Evolutionary conservation across 2,329 filamentous ascomycete species (phyloP).

Genomic region (Pestalotiopsis sp.): DNA sequence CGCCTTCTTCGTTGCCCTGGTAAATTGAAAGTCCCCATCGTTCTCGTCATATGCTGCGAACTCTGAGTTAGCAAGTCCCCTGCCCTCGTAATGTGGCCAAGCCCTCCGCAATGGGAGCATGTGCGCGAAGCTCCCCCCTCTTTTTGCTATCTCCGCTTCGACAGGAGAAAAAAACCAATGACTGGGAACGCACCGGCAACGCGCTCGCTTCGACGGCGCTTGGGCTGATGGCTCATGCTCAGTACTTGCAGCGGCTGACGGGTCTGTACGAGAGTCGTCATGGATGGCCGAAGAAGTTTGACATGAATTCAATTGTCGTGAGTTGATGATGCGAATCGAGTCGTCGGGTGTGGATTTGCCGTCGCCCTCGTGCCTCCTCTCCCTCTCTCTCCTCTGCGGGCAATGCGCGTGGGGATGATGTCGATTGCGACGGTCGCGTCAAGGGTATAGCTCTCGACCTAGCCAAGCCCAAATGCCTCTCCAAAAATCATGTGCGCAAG

Average conservation of each 20-base stretch:
- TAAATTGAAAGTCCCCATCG: constrained; percentile 78
- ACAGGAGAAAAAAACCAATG: not conserved
- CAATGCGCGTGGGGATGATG: constrained; percentile 7
- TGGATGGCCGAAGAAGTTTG: constrained; percentile 53
- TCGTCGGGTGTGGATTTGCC: not conserved
- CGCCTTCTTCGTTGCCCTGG: constrained; percentile 66
- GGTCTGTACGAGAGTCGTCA: constrained; percentile 70
- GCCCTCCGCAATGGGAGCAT: not conserved
- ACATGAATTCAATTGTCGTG: constrained; percentile 24
- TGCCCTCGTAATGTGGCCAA: not conserved
- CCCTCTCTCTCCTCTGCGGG: not conserved
- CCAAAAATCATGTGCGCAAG: not conserved
- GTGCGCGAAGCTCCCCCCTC: not conserved
- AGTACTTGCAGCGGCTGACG: constrained; percentile 67
- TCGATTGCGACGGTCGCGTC: constrained; percentile 23
- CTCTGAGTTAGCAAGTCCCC: not conserved
- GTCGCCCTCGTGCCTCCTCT: not conserved
- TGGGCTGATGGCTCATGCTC: constrained; percentile 69
- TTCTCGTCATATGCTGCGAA: constrained; percentile 66
- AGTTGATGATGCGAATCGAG: constrained; percentile 2
- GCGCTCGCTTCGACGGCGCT: constrained; percentile 66
- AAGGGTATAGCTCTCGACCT: constrained; percentile 7
- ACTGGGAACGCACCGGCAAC: constrained; percentile 57
- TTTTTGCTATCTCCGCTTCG: not conserved
- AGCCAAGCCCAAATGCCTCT: not conserved